phyloP scores from a whole-genome alignment of 2,329 filamentous ascomycete genomes.

The Claviceps digitariae region DNA sequence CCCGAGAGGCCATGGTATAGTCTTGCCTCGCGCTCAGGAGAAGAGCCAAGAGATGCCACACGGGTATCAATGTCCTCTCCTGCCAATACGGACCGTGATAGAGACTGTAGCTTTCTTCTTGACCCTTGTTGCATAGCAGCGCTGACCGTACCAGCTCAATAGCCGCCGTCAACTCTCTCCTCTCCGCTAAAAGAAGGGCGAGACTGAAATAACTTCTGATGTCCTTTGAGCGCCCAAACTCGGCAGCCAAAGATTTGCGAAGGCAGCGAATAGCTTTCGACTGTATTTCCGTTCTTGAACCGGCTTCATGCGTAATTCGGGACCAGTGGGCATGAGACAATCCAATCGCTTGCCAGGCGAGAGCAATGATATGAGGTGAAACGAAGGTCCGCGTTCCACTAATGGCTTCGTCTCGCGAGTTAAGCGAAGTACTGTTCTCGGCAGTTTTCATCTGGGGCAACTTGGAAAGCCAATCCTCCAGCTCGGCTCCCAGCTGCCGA shows the following conservation, averaged over 20 bases:
- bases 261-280: constrained; percentile 64
- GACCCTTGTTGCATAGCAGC: constrained; percentile 45
- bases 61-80: constrained; percentile 55
- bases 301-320: constrained; percentile 62
- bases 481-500: constrained; percentile 50
- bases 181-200: constrained; percentile 76
- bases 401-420: constrained; percentile 16
- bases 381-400: constrained; percentile 31
- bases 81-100: constrained; percentile 41
- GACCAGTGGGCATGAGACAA: constrained; percentile 82
- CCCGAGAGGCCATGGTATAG: constrained; percentile 62
- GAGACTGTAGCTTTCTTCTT: constrained; percentile 29
- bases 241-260: constrained; percentile 55
- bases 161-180: constrained; percentile 63
- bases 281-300: constrained; percentile 58
- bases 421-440: constrained; percentile 16
- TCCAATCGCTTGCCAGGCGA: constrained; percentile 74
- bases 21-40: constrained; percentile 79
- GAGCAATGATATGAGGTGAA: constrained; percentile 47
- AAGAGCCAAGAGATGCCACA: constrained; percentile 86
- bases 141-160: constrained; percentile 72
- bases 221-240: constrained; percentile 52
- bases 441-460: constrained; percentile 22
- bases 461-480: constrained; percentile 64
- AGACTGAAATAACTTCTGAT: constrained; percentile 70